phyloP scores from a whole-genome alignment of 768 basidiomycete genomes.

The Termitomyces sp. region DNA sequence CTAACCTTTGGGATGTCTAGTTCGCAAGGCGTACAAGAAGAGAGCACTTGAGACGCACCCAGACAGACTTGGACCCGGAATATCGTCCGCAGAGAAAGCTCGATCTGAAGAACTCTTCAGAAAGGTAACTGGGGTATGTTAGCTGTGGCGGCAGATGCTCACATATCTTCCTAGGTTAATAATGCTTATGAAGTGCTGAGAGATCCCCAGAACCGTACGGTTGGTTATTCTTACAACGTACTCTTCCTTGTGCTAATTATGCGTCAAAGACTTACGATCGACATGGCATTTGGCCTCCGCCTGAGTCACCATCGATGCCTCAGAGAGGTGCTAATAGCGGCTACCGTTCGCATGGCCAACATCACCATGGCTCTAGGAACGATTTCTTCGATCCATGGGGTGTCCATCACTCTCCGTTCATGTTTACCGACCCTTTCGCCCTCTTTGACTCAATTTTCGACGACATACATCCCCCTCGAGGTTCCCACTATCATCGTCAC shows the following conservation, averaged over 20 bases:
- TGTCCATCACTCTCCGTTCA: slow-evolving; percentile 29
- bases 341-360: slow-evolving; percentile 18
- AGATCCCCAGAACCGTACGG: slow-evolving; percentile 54
- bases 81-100: slow-evolving; percentile 54
- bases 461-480: slow-evolving; percentile 23
- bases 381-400: slow-evolving; percentile 32
- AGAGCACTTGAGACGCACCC: slow-evolving; percentile 73
- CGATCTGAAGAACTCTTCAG: slow-evolving; percentile 53
- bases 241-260: background rate
- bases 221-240: slow-evolving; percentile 19
- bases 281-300: slow-evolving; percentile 75
- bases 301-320: slow-evolving; percentile 22
- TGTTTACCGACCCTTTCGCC: slow-evolving; percentile 71
- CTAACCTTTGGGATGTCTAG: slow-evolving; percentile 26
- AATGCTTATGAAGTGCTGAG: slow-evolving; percentile 75
- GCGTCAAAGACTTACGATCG: slow-evolving; percentile 55
- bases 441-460: slow-evolving; percentile 73
- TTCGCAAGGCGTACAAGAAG: slow-evolving; percentile 75
- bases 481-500: slow-evolving; percentile 21
- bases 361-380: slow-evolving; percentile 19
- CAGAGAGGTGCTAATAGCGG: slow-evolving; percentile 2
- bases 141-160: background rate
- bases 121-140: slow-evolving; percentile 21
- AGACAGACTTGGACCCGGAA: slow-evolving; percentile 56
- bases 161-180: slow-evolving; percentile 43